These are phyloP conservation scores for Caloboletus firmus DNA, from an alignment of 1,284 basidiomycete species.

Conservation along the genomic window DNA sequence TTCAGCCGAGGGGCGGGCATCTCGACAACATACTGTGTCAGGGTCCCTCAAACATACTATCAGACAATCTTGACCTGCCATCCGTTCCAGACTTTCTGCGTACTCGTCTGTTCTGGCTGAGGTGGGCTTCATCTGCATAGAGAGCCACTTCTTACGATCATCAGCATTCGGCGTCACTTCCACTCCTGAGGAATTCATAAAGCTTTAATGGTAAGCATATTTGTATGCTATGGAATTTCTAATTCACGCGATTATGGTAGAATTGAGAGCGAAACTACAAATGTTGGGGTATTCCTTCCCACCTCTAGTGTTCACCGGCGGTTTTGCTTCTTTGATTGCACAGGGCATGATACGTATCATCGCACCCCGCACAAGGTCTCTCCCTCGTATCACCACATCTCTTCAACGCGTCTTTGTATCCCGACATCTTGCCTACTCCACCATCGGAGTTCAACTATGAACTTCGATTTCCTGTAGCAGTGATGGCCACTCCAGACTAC, in stretches of 20 bases:
- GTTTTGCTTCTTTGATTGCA: constrained; percentile 51
- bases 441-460: constrained; percentile 60
- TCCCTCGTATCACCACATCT: constrained; percentile 59
- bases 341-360: constrained; percentile 70
- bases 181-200: constrained; percentile 39
- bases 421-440: constrained; percentile 39
- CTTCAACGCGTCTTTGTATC: constrained; percentile 39
- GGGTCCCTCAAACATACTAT: background rate
- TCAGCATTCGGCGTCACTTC: constrained; percentile 17
- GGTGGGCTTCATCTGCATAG: constrained; percentile 60
- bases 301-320: constrained; percentile 56
- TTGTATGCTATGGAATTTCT: background rate
- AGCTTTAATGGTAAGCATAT: constrained; percentile 38
- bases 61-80: background rate
- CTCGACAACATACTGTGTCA: constrained; percentile 36
- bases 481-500: constrained; percentile 43
- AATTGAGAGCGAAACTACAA: constrained; percentile 42
- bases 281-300: constrained; percentile 58
- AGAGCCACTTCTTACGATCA: constrained; percentile 49
- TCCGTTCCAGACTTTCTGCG: constrained; percentile 1
- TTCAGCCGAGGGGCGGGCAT: constrained; percentile 43
- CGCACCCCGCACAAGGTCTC: constrained; percentile 59
- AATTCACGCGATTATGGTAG: constrained; percentile 29
- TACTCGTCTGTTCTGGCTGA: constrained; percentile 52
- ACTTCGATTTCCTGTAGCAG: constrained; percentile 60